Conservation (phyloP, 257 asterid genomes). For the Capsicum rhomboideum region DNA sequence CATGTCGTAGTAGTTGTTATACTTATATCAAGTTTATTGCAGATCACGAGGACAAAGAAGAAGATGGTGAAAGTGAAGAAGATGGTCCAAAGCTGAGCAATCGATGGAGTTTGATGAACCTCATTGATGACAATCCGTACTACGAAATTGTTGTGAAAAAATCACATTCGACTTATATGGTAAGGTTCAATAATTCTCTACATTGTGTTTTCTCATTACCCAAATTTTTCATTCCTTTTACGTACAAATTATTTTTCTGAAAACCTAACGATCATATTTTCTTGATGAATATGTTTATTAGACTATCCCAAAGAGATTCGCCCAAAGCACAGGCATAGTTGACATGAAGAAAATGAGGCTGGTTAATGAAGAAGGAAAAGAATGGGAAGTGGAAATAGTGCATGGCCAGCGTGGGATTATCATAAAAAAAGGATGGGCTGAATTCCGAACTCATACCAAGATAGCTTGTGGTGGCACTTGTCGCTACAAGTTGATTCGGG, state of each 20-base stretch:
- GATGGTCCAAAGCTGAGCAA: background rate
- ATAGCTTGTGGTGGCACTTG: background rate
- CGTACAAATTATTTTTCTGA: too few species aligned
- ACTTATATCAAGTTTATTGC: background rate
- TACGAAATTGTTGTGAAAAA: background rate
- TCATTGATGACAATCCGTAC: background rate
- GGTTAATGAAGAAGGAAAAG: too few species aligned
- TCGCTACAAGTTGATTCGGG: background rate
- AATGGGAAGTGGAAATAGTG: too few species aligned
- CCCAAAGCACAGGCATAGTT: too few species aligned
- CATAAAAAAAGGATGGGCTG: too few species aligned
- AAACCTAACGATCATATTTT: too few species aligned
- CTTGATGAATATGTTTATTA: too few species aligned
- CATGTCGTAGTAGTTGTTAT: background rate
- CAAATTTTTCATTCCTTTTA: too few species aligned
- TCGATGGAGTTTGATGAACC: background rate
- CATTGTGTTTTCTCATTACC: background rate
- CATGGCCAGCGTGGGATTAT: too few species aligned
- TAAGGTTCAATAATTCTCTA: background rate
- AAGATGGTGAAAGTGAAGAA: background rate
- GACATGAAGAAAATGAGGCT: too few species aligned
- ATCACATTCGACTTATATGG: background rate
- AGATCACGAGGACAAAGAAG: background rate
- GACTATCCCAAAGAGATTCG: too few species aligned
- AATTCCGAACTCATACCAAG: too few species aligned